Evolutionary conservation across 1,284 basidiomycete species (phyloP), one percentile per base, ranked within the genome.

Genomic region (Papiliotrema laurentii): DNA sequence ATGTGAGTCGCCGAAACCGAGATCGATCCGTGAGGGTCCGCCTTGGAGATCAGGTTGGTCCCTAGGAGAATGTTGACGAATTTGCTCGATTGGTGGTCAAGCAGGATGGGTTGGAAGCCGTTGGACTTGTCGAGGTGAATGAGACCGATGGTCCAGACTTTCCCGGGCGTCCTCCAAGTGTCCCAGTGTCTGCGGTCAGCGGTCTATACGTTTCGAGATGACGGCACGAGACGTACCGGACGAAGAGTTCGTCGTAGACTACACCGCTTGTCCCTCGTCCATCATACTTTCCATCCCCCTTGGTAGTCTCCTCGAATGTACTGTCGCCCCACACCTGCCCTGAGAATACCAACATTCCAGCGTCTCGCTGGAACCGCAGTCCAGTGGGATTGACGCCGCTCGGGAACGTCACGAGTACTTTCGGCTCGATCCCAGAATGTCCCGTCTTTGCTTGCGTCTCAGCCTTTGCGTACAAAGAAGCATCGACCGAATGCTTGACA

Each of bases 171-270:
- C 34, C 80, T 77, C 89, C 89, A 94, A 4, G 81, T 84, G 71
- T 93, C 90, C 91, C 91, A 96, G 58, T 94, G 89, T 22, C 90
- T 78, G 36, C 78, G 81, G 64, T 47, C 18, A 51, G 35, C 42
- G 25, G 33, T 11, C 16, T 19, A 4, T 0, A 19, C 22, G 24
- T 9, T 38, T 28, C n/a, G 18, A 11, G 24, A 10, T 7, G 18
- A 5, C 7, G 13, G n/a, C 19, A 26, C 9, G 13, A 4, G 13
- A 43, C 87, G 86, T 87, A 92, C 41, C 89, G 76, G 35, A 83
- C 83, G 64, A 81, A 89, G 1, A 81, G 79, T 42, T 79, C 75
- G 58, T 94, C 89, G 66, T 86, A 94, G 0, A 93, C 86, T 58
- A 80, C 76, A 1, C 86, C 89, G 1, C 80, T 79, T 55, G 83